These are phyloP conservation scores for Bonia amplexicaulis DNA, from an alignment of 176 grass and related monocot species.

Conservation along the genomic window DNA sequence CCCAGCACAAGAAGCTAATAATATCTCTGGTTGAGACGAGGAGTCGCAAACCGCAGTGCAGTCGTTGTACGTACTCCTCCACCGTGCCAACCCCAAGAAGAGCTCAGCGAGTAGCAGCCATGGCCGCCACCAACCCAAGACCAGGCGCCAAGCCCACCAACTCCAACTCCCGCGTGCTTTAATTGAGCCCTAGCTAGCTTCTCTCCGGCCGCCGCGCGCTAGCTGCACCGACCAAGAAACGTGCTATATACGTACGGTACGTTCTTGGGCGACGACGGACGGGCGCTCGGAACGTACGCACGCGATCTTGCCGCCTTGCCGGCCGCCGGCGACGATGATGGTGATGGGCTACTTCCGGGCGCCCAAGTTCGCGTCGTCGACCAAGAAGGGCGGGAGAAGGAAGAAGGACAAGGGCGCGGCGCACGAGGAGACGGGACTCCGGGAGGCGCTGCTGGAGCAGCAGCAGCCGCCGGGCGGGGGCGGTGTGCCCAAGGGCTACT, in stretches of 20 bases:
- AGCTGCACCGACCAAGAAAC: neutral
- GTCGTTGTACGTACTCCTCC: neutral
- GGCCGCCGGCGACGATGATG: conserved; percentile 17
- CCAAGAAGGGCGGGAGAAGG: neutral
- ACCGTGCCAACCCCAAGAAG: conserved; percentile 11
- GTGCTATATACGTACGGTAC: neutral
- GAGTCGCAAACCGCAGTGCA: no score
- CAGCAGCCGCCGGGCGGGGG: neutral
- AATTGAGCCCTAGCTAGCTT: neutral
- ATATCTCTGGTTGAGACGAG: neutral
- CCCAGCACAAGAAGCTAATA: neutral
- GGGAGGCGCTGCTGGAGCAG: conserved; percentile 38
- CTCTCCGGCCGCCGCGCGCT: neutral
- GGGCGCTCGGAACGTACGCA: neutral
- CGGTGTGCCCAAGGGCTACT: conserved; percentile 50
- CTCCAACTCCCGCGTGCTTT: neutral
- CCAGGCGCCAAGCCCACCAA: neutral
- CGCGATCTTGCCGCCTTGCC: neutral
- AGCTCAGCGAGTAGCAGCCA: neutral
- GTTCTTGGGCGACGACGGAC: neutral
- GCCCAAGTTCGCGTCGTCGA: neutral
- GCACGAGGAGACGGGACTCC: conserved; percentile 10
- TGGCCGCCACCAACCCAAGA: conserved; percentile 16
- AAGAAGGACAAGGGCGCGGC: neutral
- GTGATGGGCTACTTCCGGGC: conserved; percentile 47